Evolutionary conservation across 306 rosid genomes (phyloP).

Genomic region (Quercus variabilis): DNA sequence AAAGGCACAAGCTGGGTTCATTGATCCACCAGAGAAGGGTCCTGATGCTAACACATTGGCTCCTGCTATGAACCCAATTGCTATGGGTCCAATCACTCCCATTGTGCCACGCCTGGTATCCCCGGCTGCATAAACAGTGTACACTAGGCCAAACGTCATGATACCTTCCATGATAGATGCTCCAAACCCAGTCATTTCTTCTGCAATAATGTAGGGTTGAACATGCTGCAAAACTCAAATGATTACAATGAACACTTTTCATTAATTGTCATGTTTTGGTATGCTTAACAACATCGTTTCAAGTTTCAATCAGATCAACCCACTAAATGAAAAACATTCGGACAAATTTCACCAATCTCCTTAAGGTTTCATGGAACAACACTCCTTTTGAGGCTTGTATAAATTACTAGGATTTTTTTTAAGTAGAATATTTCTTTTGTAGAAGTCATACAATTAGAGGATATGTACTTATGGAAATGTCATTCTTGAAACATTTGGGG

Average conservation of each 20-base stretch:
- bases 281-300: too few species aligned
- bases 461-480: too few species aligned
- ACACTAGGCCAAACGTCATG: constrained; percentile 65
- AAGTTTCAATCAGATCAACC: too few species aligned
- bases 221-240: constrained; percentile 47
- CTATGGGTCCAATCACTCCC: constrained; percentile 49
- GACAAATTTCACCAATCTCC: too few species aligned
- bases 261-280: too few species aligned
- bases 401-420: too few species aligned
- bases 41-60: constrained; percentile 65
- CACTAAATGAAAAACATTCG: too few species aligned
- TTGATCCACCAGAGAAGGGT: constrained; percentile 85
- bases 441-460: too few species aligned
- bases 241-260: neutral
- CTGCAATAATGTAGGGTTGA: constrained; percentile 57
- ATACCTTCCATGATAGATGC: constrained; percentile 82
- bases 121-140: constrained; percentile 62
- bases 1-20: constrained; percentile 93
- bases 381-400: too few species aligned
- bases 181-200: constrained; percentile 91
- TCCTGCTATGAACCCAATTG: constrained; percentile 63
- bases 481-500: too few species aligned
- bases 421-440: too few species aligned
- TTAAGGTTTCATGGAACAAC: too few species aligned
- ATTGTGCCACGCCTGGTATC: constrained; percentile 60